Base-by-base conservation (phyloP, 768 basidiomycete species). In the Serpula lacrymans region DNA sequence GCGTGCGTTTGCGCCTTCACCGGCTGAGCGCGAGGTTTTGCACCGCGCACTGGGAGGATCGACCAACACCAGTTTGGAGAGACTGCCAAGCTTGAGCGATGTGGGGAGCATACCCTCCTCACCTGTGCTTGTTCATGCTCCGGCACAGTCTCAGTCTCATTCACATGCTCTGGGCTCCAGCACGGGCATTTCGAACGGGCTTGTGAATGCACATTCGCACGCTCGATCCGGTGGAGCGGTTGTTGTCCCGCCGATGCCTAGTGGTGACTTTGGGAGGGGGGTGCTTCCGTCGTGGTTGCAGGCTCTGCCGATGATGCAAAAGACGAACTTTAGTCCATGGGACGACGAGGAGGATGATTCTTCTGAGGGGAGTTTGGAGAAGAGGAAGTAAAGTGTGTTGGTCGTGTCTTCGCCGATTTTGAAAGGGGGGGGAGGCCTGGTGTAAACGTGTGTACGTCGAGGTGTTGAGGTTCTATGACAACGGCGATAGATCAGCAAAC, bases 1-100 rank as follows among this genome's bases (percentile, higher is more conserved):
- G 42, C 87, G 85, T 54, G 89, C 88, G 13, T 93, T 93, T 60
- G 88, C 87, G 25, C 89, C 88, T 23, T 91, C 88, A 47, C 85
- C 83, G 39, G 88, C 82, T 47, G 89, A 93, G 71, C 85, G 89
- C 30, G 84, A 89, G 62, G 88, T 75, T 37, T 73, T 93, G 23
- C 81, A 86, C 50, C 82, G 88, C 38, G 85, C 77, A n/a, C 63
- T 91, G 11, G 82, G 84, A 34, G 77, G 82, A 12, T 82, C 82
- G 43, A 72, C 80, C 34, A 88, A 87, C 61, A 70, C 78, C 39
- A 88, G 84, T 55, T 72, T 87, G 21, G 87, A 89, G 62, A 77
- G 82, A 25, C 70, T 89, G 41, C 84, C 87, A 17, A 87, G 83
- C 62, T 67, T 88, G 43, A 83, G 82, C 50, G 83, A 87, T 49